These are phyloP conservation scores for Penicillium sclerotiorum DNA, from an alignment of 2,329 filamentous ascomycete genomes.

Conservation along the genomic window DNA sequence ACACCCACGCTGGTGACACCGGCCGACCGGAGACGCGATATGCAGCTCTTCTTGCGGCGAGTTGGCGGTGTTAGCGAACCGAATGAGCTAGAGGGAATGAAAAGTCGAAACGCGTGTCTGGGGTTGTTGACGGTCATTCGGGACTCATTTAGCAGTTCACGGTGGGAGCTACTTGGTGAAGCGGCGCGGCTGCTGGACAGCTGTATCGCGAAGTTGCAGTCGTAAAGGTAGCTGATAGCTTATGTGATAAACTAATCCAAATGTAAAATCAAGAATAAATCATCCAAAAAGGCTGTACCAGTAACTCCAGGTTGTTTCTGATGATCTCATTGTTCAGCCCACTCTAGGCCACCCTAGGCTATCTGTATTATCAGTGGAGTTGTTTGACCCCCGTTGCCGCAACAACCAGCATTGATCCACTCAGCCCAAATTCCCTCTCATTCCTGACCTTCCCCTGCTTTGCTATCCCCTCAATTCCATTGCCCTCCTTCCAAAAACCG, in stretches of 20 bases:
- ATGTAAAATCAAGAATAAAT: neutral
- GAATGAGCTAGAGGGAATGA: constrained; percentile 72
- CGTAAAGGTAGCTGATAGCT: constrained; percentile 3
- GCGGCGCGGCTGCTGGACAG: constrained; percentile 78
- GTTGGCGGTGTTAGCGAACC: constrained; percentile 74
- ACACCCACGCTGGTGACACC: constrained; percentile 58
- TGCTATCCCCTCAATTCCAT: constrained; percentile 4
- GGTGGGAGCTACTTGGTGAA: constrained; percentile 91
- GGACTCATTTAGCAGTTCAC: constrained; percentile 76
- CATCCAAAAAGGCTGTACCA: neutral
- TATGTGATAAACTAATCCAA: neutral
- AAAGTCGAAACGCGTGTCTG: constrained; percentile 79
- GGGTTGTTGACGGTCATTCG: constrained; percentile 79
- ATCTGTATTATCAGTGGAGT: constrained; percentile 3
- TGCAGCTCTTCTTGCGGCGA: constrained; percentile 74
- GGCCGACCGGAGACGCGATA: constrained; percentile 71
- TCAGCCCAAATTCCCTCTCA: constrained; percentile 10
- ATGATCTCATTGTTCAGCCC: neutral
- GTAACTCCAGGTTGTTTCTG: no score
- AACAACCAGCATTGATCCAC: constrained; percentile 25
- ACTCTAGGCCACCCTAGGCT: neutral
- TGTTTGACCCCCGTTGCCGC: constrained; percentile 20
- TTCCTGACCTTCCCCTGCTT: neutral
- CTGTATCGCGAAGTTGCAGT: constrained; percentile 67
- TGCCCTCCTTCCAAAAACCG: neutral